A percentile compares a stretch with the other conserved stretches of the same genome.
These are phyloP conservation scores for Trichophyton rubrum DNA, from an alignment of 2,329 filamentous ascomycete species.

Conservation along the genomic window DNA sequence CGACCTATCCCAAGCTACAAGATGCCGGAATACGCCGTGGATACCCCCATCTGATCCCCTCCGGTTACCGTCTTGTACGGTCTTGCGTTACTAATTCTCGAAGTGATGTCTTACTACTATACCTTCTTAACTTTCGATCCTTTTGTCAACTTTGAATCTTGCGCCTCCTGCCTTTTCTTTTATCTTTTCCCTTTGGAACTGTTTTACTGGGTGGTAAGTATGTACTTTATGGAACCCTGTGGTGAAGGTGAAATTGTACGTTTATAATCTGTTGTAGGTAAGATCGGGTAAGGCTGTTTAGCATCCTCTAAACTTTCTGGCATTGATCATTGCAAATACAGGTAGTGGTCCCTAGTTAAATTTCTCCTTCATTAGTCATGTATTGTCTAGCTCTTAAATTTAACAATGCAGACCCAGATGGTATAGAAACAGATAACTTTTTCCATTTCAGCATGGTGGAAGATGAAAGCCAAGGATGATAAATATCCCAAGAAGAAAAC, in stretches of 20 bases:
- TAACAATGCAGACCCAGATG: neutral
- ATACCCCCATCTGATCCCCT: neutral
- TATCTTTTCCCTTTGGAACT: conserved; percentile 20
- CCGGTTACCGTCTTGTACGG: neutral
- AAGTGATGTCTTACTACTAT: conserved; percentile 3
- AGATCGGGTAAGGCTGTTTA: conserved; percentile 33
- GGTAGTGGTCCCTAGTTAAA: neutral
- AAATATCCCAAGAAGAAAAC: neutral
- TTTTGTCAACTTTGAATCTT: conserved; percentile 9
- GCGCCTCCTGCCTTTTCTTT: conserved; percentile 17
- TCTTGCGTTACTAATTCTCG: neutral
- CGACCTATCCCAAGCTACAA: neutral
- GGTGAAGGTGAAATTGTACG: conserved; percentile 5
- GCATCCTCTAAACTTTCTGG: conserved; percentile 11
- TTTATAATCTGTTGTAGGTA: conserved; percentile 21
- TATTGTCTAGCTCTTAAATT: neutral
- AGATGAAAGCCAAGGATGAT: neutral
- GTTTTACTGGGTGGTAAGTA: conserved; percentile 26
- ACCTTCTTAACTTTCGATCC: neutral
- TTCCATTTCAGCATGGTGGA: neutral
- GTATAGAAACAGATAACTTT: neutral
- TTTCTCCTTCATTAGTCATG: neutral
- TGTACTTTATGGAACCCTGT: conserved; percentile 28
- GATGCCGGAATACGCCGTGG: neutral
- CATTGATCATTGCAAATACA: conserved; percentile 11